Base-by-base conservation (phyloP, 495 filamentous ascomycete genomes). In the Xylaria intraflava region DNA sequence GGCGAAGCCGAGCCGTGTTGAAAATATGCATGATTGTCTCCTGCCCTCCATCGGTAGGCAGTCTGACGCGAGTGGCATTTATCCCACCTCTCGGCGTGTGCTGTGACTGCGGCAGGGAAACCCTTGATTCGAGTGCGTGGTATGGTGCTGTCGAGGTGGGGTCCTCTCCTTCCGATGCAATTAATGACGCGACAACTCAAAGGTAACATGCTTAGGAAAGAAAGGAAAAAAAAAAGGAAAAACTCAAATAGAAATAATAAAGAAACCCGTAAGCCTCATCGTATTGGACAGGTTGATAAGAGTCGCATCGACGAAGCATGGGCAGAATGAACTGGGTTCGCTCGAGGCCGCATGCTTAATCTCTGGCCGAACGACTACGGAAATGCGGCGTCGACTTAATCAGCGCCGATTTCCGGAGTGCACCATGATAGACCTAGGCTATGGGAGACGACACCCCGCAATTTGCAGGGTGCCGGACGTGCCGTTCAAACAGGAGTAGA, bases 401-500 rank as follows among this genome's bases (percentile, higher is more conserved):
- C 29, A 43, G 23, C 51, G 42, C 22, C 31, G 27, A 27, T 40
- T 45, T 14, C 11, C 24, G 11, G 49, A 48, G 40, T 36, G 55
- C 53, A 53, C 58, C 58, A 29, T 59, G 56, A 58, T 51, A 64
- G 59, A 60, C 57, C 39, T 43, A 51, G 61, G 33, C 61, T 46
- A 50, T 51, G 36, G 45, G 23, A 38, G 41, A 53, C 62, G 64
- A 62, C 64, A 66, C 59, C 22, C 61, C 46, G 29, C 50, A 38
- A 16, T 11, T 12, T 11, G 29, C 53, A 46, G 57, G 55, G 55
- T 62, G 64, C 57, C 64, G 64, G 64, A 62, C 55, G 61, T 66
- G 64, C 64, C 64, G 61, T 66, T 66, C 64, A 64, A 49, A 66
- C 61, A 64, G 57, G 42, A 29, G 47, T 29, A 46, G 23, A 33